Evolutionary conservation across 129 eudicot species (phyloP).

Genomic region (Apium graveolens): DNA sequence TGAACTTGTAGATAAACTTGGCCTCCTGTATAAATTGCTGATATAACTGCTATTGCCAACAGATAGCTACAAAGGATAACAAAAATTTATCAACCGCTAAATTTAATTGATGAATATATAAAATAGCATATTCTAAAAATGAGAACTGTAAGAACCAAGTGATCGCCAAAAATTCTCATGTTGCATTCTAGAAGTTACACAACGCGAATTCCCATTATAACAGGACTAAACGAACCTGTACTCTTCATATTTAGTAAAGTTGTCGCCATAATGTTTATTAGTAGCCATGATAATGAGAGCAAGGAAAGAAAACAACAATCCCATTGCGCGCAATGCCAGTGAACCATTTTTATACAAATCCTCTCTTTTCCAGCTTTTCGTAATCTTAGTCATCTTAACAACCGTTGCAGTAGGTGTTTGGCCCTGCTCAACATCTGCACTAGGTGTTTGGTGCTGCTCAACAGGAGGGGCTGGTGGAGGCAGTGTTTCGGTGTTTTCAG

Average conservation of each 20-base stretch:
- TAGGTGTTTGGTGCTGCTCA: conserved; percentile 24
- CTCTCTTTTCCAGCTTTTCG: conserved; percentile 60
- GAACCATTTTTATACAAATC: conserved; percentile 49
- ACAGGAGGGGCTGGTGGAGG: conserved; percentile 32
- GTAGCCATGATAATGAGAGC: conserved; percentile 73
- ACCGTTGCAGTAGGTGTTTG: conserved; percentile 34
- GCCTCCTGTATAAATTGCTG: conserved; percentile 70
- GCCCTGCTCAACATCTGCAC: conserved; percentile 26
- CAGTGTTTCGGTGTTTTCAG: conserved; percentile 15
- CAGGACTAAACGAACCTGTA: conserved; percentile 27
- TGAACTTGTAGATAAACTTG: conserved; percentile 57
- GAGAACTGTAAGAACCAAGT: no score
- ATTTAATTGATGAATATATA: not conserved
- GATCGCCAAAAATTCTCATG: no score
- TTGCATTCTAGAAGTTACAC: no score
- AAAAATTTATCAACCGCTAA: no score
- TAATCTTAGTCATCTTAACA: conserved; percentile 16
- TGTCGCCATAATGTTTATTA: conserved; percentile 48
- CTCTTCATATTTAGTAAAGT: conserved; percentile 55
- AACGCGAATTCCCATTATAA: no score
- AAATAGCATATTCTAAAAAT: no score
- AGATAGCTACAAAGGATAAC: conserved; percentile 40
- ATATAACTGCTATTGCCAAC: conserved; percentile 73
- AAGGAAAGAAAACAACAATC: conserved; percentile 51
- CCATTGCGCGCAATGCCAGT: conserved; percentile 29